A percentile compares a stretch with the other conserved stretches of the same genome.
phyloP scores from a whole-genome alignment of 2,329 filamentous ascomycete species.

The Teratosphaeriaceae sp. region DNA sequence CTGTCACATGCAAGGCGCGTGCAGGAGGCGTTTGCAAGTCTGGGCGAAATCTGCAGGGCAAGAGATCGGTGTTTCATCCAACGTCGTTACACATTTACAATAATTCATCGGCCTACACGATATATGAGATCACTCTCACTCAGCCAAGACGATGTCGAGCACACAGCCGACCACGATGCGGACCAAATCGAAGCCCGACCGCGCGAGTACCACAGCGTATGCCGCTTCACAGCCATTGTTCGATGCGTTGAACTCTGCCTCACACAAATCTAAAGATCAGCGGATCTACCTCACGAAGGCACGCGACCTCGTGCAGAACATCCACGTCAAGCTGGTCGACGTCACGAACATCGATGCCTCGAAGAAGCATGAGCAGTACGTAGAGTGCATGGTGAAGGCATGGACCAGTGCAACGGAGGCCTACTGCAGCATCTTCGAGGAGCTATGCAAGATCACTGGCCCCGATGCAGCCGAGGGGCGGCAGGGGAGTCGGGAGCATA shows the following conservation, averaged over 20 bases:
- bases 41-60: too few species aligned
- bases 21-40: too few species aligned
- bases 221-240: conserved; percentile 26
- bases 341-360: conserved; percentile 13
- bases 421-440: conserved; percentile 23
- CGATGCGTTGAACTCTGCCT: conserved; percentile 20
- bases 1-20: too few species aligned
- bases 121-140: too few species aligned
- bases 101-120: too few species aligned
- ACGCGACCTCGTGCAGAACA: conserved; percentile 20
- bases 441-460: conserved; percentile 20
- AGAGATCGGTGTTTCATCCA: too few species aligned
- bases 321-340: conserved; percentile 22
- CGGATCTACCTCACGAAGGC: conserved; percentile 18
- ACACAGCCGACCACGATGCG: neutral
- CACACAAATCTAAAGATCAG: conserved; percentile 14
- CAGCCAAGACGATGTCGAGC: neutral
- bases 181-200: neutral
- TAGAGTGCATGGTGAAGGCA: conserved; percentile 22
- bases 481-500: conserved; percentile 15
- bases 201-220: conserved; percentile 19
- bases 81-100: neutral
- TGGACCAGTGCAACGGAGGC: conserved; percentile 22
- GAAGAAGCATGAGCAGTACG: conserved; percentile 19
- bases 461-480: conserved; percentile 20